These are phyloP conservation scores for Thraustotheca clavata DNA, from an alignment of 352 stramenopile species.

Conservation along the genomic window DNA sequence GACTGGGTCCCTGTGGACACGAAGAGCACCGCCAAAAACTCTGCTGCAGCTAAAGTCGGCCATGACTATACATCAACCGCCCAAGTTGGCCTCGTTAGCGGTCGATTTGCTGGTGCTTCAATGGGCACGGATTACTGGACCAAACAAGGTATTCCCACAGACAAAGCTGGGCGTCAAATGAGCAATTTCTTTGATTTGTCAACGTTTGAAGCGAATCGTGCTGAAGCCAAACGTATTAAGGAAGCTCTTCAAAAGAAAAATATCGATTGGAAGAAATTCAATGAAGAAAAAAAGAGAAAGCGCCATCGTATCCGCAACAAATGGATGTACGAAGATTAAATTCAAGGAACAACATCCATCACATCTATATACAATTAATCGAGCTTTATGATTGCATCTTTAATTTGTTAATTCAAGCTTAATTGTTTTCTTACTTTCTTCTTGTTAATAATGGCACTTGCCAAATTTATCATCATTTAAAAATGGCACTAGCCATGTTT, in stretches of 20 bases:
- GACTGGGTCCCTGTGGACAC: slow-evolving; percentile 67
- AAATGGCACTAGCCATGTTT: too few relatives aligned
- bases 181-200: slow-evolving; percentile 80
- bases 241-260: slow-evolving; percentile 78
- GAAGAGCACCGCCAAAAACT: neutral
- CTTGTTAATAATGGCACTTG: too few relatives aligned
- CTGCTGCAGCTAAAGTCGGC: slow-evolving; percentile 31
- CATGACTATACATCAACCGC: slow-evolving; percentile 56
- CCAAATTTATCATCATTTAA: too few relatives aligned
- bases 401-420: too few relatives aligned
- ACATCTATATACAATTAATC: too few relatives aligned
- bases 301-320: slow-evolving; percentile 80
- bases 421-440: too few relatives aligned
- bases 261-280: slow-evolving; percentile 83
- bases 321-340: slow-evolving; percentile 74
- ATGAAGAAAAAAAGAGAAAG: slow-evolving; percentile 78
- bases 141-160: slow-evolving; percentile 38
- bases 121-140: slow-evolving; percentile 69
- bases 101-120: slow-evolving; percentile 57
- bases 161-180: slow-evolving; percentile 76
- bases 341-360: neutral
- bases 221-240: slow-evolving; percentile 61
- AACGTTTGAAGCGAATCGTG: slow-evolving; percentile 71
- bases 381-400: too few relatives aligned
- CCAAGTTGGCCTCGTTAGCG: slow-evolving; percentile 49